A percentile compares a stretch with the other conserved stretches of the same genome.
Evolutionary conservation across 768 basidiomycete genomes (phyloP).

Genomic region (Suillus brevipes): DNA sequence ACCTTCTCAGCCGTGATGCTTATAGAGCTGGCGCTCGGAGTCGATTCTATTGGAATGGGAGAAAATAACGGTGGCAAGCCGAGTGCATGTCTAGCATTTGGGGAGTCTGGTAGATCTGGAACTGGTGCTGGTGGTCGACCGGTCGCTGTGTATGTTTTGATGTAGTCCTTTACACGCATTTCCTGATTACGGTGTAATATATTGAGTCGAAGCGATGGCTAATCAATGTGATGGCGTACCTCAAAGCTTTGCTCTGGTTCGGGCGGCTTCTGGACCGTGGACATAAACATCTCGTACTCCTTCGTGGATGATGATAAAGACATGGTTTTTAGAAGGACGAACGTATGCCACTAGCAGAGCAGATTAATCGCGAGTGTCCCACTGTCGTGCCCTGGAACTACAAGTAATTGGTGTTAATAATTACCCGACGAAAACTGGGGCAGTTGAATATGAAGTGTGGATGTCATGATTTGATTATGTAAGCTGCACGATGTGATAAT

Average conservation of each 20-base stretch:
- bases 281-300: background rate
- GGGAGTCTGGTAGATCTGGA: constrained; percentile 47
- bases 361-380: background rate
- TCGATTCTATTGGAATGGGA: constrained; percentile 31
- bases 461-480: background rate
- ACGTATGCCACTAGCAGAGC: background rate
- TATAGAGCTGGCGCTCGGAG: constrained; percentile 5
- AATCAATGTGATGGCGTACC: constrained; percentile 15
- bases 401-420: background rate
- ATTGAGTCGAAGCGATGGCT: background rate
- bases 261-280: constrained; percentile 4
- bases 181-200: constrained; percentile 41
- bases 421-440: background rate
- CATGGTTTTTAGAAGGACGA: background rate
- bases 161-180: constrained; percentile 54
- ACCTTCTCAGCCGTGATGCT: background rate
- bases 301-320: background rate
- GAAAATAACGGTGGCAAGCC: constrained; percentile 54
- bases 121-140: constrained; percentile 49
- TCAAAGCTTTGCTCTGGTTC: constrained; percentile 28
- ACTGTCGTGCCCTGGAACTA: background rate
- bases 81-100: constrained; percentile 42
- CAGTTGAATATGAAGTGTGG: background rate
- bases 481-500: background rate
- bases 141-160: constrained; percentile 47